phyloP scores from a whole-genome alignment of 73 alveolate species.

The Tetrahymena elliotti region DNA sequence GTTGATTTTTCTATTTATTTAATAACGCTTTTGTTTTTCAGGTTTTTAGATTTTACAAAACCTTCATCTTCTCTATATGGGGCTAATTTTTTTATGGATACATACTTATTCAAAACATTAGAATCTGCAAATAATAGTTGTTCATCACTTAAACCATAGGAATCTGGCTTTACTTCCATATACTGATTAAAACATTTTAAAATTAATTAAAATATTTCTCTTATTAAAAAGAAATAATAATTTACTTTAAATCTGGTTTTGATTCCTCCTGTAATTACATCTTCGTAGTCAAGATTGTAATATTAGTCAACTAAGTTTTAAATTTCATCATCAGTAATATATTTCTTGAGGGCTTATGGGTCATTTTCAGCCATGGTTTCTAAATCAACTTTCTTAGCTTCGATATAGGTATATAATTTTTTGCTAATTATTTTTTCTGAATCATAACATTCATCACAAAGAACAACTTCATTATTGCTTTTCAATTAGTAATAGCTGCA shows the following conservation, averaged over 20 bases:
- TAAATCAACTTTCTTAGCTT: slow-evolving; percentile 11
- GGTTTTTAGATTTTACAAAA: slow-evolving; percentile 9
- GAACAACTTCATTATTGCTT: neutral
- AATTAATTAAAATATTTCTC: neutral
- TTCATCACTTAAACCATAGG: slow-evolving; percentile 92
- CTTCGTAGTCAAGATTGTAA: slow-evolving; percentile 86
- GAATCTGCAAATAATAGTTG: slow-evolving; percentile 87
- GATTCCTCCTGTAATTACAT: slow-evolving; percentile 79
- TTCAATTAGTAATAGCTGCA: slow-evolving; percentile 20
- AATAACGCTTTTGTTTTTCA: neutral
- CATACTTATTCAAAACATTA: slow-evolving; percentile 76
- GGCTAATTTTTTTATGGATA: slow-evolving; percentile 80
- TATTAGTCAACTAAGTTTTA: slow-evolving; percentile 71
- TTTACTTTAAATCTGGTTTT: slow-evolving; percentile 68
- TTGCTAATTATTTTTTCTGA: slow-evolving; percentile 1
- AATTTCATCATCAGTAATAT: slow-evolving; percentile 20
- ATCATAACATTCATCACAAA: slow-evolving; percentile 36
- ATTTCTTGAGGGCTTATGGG: slow-evolving; percentile 8
- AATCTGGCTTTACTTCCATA: slow-evolving; percentile 74
- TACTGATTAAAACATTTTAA: slow-evolving; percentile 27
- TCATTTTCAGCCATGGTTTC: slow-evolving; percentile 6
- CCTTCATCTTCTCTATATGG: slow-evolving; percentile 59
- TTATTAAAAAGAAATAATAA: neutral
- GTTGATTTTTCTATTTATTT: neutral
- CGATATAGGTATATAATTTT: neutral